phyloP scores from a whole-genome alignment of 495 filamentous ascomycete genomes.

The Penicillium alfredii region DNA sequence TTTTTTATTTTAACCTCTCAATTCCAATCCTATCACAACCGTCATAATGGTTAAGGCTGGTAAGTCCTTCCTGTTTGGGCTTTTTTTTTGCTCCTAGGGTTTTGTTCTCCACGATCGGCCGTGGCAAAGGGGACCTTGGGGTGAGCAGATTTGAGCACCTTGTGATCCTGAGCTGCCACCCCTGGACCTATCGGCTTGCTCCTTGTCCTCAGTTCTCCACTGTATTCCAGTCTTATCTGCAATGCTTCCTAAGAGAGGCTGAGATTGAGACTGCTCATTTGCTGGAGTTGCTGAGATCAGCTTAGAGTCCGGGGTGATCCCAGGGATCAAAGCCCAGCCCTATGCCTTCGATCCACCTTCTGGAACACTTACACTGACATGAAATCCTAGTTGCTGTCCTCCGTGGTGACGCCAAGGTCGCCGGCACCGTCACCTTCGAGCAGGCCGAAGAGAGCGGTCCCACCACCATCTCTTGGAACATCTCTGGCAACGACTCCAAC shows the following conservation, averaged over 20 bases:
- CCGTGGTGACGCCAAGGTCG: slow-evolving; percentile 92
- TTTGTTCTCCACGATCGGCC: slow-evolving; percentile 31
- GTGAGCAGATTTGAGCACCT: slow-evolving; percentile 54
- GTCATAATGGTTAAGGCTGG: slow-evolving; percentile 94
- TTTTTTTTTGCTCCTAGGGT: slow-evolving; percentile 10
- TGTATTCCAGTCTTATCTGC: background rate
- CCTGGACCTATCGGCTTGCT: slow-evolving; percentile 31
- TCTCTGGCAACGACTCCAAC: slow-evolving; percentile 86
- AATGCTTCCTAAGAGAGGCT: too few species aligned
- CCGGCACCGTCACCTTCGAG: slow-evolving; percentile 90
- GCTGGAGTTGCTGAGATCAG: too few species aligned
- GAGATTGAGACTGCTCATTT: too few species aligned
- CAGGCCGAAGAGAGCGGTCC: slow-evolving; percentile 72
- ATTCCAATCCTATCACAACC: slow-evolving; percentile 23
- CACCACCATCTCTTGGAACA: slow-evolving; percentile 88
- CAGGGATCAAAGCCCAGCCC: too few species aligned
- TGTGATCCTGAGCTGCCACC: slow-evolving; percentile 20
- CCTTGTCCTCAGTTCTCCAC: slow-evolving; percentile 14
- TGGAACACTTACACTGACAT: background rate
- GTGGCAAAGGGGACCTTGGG: slow-evolving; percentile 34
- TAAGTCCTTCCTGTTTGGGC: slow-evolving; percentile 46
- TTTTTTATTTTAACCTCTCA: slow-evolving; percentile 11
- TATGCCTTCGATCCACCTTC: background rate
- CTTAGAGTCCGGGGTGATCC: background rate
- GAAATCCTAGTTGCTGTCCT: slow-evolving; percentile 79